A percentile compares a stretch with the other conserved stretches of the same genome.
Evolutionary conservation across 177 flowering plant genomes (phyloP).

Genomic region (Vitis hybrid): DNA sequence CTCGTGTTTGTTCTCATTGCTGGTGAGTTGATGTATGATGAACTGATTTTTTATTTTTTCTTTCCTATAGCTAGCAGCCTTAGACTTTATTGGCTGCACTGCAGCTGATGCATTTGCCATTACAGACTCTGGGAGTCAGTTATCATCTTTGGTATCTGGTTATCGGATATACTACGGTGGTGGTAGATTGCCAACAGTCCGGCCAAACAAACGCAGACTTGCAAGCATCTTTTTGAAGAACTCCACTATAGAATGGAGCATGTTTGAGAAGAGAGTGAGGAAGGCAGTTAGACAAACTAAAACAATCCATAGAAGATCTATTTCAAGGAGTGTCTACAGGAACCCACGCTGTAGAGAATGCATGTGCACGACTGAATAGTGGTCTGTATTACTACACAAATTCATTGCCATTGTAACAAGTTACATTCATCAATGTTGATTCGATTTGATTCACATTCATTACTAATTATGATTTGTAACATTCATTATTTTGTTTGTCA

Average conservation of each 20-base stretch:
- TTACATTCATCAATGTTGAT: neutral
- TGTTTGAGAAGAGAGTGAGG: slow-evolving; percentile 63
- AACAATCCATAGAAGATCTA: slow-evolving; percentile 45
- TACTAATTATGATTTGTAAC: neutral
- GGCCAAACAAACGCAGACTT: slow-evolving; percentile 96
- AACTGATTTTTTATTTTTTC: slow-evolving; percentile 1
- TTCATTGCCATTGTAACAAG: neutral
- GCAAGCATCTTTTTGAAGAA: slow-evolving; percentile 80
- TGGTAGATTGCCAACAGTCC: slow-evolving; percentile 77
- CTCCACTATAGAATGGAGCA: slow-evolving; percentile 78
- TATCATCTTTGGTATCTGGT: slow-evolving; percentile 91
- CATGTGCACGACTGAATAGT: slow-evolving; percentile 41
- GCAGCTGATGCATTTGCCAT: slow-evolving; percentile 92
- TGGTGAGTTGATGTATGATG: neutral
- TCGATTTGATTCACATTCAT: neutral
- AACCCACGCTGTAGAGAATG: slow-evolving; percentile 68
- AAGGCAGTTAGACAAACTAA: slow-evolving; percentile 78
- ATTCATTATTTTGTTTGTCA: neutral
- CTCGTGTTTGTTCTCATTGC: neutral
- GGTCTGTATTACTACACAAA: neutral
- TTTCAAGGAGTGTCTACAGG: slow-evolving; percentile 61
- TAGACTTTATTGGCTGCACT: slow-evolving; percentile 93
- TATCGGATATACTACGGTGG: slow-evolving; percentile 81
- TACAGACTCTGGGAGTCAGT: slow-evolving; percentile 97
- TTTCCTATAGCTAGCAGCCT: slow-evolving; percentile 78